phyloP scores from a whole-genome alignment of 148 eudicot species.

The Rhododendron molle region DNA sequence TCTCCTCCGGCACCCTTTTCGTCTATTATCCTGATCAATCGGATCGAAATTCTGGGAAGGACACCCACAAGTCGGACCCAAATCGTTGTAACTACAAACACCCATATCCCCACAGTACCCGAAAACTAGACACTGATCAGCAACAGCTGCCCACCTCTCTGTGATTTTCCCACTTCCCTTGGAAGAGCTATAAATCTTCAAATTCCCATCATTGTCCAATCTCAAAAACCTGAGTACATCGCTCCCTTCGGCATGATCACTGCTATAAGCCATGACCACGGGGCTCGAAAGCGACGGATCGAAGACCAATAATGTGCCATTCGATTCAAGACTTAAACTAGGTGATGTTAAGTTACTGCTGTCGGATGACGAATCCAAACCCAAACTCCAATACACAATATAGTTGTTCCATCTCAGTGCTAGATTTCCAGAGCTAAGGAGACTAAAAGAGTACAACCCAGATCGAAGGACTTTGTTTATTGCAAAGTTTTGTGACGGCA shows the following conservation, averaged over 20 bases:
- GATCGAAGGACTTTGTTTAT: neutral
- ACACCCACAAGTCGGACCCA: conserved; percentile 66
- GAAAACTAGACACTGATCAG: conserved; percentile 71
- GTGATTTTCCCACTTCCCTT: conserved; percentile 24
- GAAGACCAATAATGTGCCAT: neutral
- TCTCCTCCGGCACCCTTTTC: conserved; percentile 74
- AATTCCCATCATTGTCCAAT: neutral
- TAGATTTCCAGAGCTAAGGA: neutral
- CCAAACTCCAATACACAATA: neutral
- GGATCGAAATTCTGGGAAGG: conserved; percentile 67
- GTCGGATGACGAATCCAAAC: neutral
- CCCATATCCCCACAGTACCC: conserved; percentile 90
- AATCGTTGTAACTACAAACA: conserved; percentile 72
- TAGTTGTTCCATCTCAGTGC: neutral
- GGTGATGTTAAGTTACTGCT: neutral
- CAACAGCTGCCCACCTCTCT: conserved; percentile 64
- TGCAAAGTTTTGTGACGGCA: neutral
- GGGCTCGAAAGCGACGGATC: neutral
- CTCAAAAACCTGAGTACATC: neutral
- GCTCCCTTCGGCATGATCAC: neutral
- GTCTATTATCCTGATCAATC: conserved; percentile 41
- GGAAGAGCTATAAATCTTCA: neutral
- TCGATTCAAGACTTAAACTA: neutral
- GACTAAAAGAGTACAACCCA: neutral
- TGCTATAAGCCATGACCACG: neutral